Percentiles rank a stretch among this genome's conserved stretches.
Conservation (phyloP, 1,284 basidiomycete genomes). For the Pterulicium gracile region DNA sequence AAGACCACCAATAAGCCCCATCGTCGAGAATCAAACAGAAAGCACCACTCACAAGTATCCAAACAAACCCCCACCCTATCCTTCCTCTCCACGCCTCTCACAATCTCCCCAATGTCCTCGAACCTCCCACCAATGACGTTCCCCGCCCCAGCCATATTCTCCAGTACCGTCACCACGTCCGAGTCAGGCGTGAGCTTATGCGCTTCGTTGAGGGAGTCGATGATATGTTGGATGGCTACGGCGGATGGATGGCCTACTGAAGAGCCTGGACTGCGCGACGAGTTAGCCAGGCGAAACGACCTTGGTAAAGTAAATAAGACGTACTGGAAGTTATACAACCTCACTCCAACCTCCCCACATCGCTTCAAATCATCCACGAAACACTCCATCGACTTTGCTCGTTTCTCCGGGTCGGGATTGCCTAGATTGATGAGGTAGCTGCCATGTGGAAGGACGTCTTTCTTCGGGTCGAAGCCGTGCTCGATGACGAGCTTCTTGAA, state of each 20-base stretch:
- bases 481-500: slow-evolving; percentile 51
- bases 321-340: slow-evolving; percentile 80
- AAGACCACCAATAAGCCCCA: slow-evolving; percentile 2
- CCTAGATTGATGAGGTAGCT: slow-evolving; percentile 82
- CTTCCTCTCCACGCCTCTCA: slow-evolving; percentile 66
- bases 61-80: slow-evolving; percentile 71
- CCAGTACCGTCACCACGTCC: slow-evolving; percentile 59
- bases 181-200: slow-evolving; percentile 64
- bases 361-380: slow-evolving; percentile 79
- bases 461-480: slow-evolving; percentile 41
- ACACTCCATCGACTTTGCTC: slow-evolving; percentile 69
- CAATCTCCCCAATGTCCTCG: slow-evolving; percentile 59
- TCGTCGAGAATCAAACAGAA: background rate
- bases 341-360: slow-evolving; percentile 69
- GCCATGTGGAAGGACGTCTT: slow-evolving; percentile 68
- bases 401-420: slow-evolving; percentile 66
- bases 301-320: slow-evolving; percentile 17
- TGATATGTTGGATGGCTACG: slow-evolving; percentile 56
- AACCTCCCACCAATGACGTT: slow-evolving; percentile 74
- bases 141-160: slow-evolving; percentile 83
- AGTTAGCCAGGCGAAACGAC: background rate
- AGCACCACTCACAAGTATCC: slow-evolving; percentile 63
- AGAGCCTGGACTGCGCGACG: slow-evolving; percentile 59
- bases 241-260: slow-evolving; percentile 59
- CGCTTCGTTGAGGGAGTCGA: slow-evolving; percentile 66